phyloP scores from a whole-genome alignment of 2,329 filamentous ascomycete species.

The Fusarium sp. region DNA sequence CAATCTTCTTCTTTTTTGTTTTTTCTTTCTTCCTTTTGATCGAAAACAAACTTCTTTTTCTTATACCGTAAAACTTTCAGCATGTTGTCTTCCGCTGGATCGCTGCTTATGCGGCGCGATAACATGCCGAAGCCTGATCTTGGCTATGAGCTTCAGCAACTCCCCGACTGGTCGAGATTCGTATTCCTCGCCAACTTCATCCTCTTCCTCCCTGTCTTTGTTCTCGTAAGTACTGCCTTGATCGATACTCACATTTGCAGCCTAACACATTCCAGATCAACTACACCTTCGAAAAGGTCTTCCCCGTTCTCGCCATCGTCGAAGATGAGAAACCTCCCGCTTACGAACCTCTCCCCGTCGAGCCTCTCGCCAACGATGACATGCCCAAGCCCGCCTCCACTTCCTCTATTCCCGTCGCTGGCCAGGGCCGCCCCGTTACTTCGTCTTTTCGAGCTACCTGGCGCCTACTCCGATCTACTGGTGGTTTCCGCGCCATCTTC shows the following conservation, averaged over 20 bases:
- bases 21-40: neutral
- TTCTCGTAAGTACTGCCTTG: slow-evolving; percentile 49
- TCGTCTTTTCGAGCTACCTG: slow-evolving; percentile 60
- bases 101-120: slow-evolving; percentile 46
- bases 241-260: neutral
- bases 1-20: neutral
- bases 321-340: slow-evolving; percentile 65
- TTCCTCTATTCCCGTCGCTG: slow-evolving; percentile 31
- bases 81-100: slow-evolving; percentile 32
- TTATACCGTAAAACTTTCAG: neutral
- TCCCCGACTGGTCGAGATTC: slow-evolving; percentile 48
- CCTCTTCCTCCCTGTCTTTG: slow-evolving; percentile 54
- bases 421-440: slow-evolving; percentile 49
- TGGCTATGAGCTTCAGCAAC: neutral
- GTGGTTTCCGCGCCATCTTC: slow-evolving; percentile 72
- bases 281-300: slow-evolving; percentile 61
- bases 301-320: slow-evolving; percentile 64
- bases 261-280: slow-evolving; percentile 46
- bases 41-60: neutral
- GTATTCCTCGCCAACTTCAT: slow-evolving; percentile 53
- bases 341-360: slow-evolving; percentile 61
- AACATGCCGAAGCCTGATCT: slow-evolving; percentile 29
- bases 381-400: slow-evolving; percentile 46
- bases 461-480: slow-evolving; percentile 66
- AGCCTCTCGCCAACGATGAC: slow-evolving; percentile 50